Conservation (phyloP, 371 early-diverging fungal species). For the Rhizopus delemar region DNA sequence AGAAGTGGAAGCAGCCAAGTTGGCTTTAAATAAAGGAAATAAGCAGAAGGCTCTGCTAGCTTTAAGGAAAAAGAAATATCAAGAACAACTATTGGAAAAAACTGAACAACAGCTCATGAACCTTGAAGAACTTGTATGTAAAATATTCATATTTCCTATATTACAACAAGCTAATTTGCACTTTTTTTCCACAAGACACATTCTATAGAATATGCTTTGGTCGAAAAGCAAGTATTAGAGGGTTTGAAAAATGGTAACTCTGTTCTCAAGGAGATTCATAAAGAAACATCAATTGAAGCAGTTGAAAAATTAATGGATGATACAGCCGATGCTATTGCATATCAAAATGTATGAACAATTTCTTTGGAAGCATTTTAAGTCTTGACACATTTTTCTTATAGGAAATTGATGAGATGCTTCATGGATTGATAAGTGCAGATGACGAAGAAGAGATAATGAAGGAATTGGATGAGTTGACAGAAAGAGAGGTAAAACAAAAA, state of each 20-base stretch:
- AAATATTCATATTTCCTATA: not conserved
- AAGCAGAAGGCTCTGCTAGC: conserved; percentile 86
- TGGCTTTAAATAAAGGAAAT: conserved; percentile 69
- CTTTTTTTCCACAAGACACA: conserved; percentile 54
- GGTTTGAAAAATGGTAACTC: conserved; percentile 84
- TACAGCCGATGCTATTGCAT: conserved; percentile 93
- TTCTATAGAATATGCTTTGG: conserved; percentile 88
- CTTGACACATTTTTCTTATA: conserved; percentile 17
- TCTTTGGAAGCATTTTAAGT: conserved; percentile 15
- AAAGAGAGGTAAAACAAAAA: conserved; percentile 38
- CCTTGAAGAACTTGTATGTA: conserved; percentile 80
- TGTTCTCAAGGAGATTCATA: conserved; percentile 85
- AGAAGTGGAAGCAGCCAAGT: conserved; percentile 68
- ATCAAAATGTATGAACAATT: conserved; percentile 72
- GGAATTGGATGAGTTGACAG: conserved; percentile 72
- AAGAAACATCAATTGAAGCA: conserved; percentile 89
- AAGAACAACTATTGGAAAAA: conserved; percentile 81
- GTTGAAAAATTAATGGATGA: conserved; percentile 94
- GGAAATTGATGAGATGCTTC: conserved; percentile 82
- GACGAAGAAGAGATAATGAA: conserved; percentile 85
- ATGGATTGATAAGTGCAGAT: conserved; percentile 69
- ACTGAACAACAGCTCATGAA: conserved; percentile 86
- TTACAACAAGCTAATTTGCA: not conserved
- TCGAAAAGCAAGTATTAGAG: conserved; percentile 86
- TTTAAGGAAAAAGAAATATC: conserved; percentile 92